phyloP scores from a whole-genome alignment of 768 basidiomycete genomes.

The Boletus tylopilopsis region DNA sequence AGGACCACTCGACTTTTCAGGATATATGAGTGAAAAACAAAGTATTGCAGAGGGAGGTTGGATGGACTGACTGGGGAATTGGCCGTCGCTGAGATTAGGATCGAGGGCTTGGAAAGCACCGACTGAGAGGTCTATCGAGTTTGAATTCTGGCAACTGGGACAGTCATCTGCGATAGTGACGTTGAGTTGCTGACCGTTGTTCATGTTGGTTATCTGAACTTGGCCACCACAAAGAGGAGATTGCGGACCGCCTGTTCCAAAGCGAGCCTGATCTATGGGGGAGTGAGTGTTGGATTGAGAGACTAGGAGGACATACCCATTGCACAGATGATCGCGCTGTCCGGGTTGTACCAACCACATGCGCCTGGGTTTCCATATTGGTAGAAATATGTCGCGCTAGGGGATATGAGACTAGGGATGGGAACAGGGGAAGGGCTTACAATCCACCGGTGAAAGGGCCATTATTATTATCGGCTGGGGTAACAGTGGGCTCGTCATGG shows the following conservation, averaged over 20 bases:
- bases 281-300: neutral
- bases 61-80: conserved; percentile 50
- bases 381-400: conserved; percentile 62
- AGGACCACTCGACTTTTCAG: conserved; percentile 29
- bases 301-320: conserved; percentile 42
- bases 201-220: conserved; percentile 62
- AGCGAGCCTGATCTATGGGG: conserved; percentile 45
- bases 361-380: conserved; percentile 75
- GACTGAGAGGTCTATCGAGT: conserved; percentile 73
- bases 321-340: conserved; percentile 58
- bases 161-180: conserved; percentile 78
- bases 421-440: conserved; percentile 30
- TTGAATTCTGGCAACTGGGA: conserved; percentile 63
- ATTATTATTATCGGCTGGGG: no score
- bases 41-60: neutral
- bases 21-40: neutral
- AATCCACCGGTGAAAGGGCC: conserved; percentile 33
- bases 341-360: conserved; percentile 62
- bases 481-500: no score
- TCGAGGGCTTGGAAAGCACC: conserved; percentile 59
- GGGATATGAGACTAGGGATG: neutral
- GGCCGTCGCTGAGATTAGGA: conserved; percentile 45
- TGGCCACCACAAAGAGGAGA: conserved; percentile 64
- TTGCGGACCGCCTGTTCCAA: conserved; percentile 41
- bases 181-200: conserved; percentile 45